These are phyloP conservation scores for Kwoniella pini DNA, from an alignment of 768 basidiomycete species.

Conservation along the genomic window DNA sequence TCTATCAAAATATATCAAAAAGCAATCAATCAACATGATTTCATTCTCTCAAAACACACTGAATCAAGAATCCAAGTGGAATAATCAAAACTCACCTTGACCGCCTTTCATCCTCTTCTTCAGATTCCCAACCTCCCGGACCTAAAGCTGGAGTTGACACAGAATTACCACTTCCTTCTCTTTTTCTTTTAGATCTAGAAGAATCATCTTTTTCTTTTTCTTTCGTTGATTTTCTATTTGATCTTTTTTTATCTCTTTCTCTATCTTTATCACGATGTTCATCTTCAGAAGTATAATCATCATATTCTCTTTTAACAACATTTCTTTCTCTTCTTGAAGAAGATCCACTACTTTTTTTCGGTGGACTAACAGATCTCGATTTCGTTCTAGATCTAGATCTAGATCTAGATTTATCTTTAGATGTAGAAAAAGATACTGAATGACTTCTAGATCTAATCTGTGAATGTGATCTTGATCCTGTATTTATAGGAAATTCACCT, in stretches of 20 bases:
- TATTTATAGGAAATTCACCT: no score
- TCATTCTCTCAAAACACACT: not conserved
- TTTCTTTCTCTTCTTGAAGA: not conserved
- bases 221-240: constrained; percentile 10
- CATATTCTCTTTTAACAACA: not conserved
- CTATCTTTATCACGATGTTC: constrained; percentile 14
- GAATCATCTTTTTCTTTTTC: constrained; percentile 24
- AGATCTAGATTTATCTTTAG: constrained; percentile 2
- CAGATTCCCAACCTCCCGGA: constrained; percentile 45
- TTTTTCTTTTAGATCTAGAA: constrained; percentile 27
- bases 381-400: not conserved
- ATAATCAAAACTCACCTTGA: constrained; percentile 34
- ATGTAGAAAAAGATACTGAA: constrained; percentile 5
- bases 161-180: constrained; percentile 34
- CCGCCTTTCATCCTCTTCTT: constrained; percentile 31
- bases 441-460: not conserved
- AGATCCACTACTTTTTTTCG: constrained; percentile 3
- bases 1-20: constrained; percentile 14
- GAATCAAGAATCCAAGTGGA: no score
- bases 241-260: constrained; percentile 29
- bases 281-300: not conserved
- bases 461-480: constrained; percentile 2
- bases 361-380: constrained; percentile 9
- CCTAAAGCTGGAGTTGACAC: constrained; percentile 23
- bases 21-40: not conserved